Conservation (phyloP, 352 stramenopile genomes). For the Globisporangium rhizosaccharum region DNA sequence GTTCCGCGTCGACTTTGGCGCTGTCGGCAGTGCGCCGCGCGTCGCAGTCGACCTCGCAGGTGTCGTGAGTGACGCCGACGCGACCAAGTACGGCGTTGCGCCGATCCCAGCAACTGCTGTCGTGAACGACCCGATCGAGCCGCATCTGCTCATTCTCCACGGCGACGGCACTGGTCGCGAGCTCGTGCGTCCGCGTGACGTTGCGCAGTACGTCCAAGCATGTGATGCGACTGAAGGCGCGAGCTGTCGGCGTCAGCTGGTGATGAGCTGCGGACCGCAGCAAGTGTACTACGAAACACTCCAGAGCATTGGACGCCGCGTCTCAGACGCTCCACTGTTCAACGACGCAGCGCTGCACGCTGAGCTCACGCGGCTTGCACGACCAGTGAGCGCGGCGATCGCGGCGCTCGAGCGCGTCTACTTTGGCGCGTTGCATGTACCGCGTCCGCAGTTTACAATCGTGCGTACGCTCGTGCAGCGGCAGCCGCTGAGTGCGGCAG, state of each 20-base stretch:
- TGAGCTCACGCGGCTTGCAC: slow-evolving; percentile 30
- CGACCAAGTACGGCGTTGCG: slow-evolving; percentile 39
- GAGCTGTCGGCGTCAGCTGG: background rate
- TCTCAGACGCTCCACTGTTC: slow-evolving; percentile 18
- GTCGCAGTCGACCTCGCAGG: slow-evolving; percentile 54
- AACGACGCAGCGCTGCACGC: slow-evolving; percentile 30
- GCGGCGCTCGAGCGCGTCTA: slow-evolving; percentile 28
- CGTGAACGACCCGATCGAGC: slow-evolving; percentile 74
- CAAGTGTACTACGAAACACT: slow-evolving; percentile 14
- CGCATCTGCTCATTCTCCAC: slow-evolving; percentile 64
- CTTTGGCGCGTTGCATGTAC: slow-evolving; percentile 7
- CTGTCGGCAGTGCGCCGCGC: slow-evolving; percentile 10
- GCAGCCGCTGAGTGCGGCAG: slow-evolving; percentile 24
- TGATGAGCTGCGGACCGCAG: background rate
- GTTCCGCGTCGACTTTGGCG: slow-evolving; percentile 41
- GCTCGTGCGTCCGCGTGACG: slow-evolving; percentile 46
- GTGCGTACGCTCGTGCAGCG: slow-evolving; percentile 46
- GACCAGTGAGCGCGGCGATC: slow-evolving; percentile 36
- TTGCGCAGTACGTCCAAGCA: slow-evolving; percentile 21
- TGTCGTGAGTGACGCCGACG: slow-evolving; percentile 46
- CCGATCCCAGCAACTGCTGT: slow-evolving; percentile 50
- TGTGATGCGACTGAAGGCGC: background rate
- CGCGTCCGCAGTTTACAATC: slow-evolving; percentile 29
- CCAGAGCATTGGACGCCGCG: too few relatives aligned
- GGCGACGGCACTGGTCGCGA: slow-evolving; percentile 66